Evolutionary conservation across 768 basidiomycete genomes (phyloP).

Genomic region (Lentinula boryana): DNA sequence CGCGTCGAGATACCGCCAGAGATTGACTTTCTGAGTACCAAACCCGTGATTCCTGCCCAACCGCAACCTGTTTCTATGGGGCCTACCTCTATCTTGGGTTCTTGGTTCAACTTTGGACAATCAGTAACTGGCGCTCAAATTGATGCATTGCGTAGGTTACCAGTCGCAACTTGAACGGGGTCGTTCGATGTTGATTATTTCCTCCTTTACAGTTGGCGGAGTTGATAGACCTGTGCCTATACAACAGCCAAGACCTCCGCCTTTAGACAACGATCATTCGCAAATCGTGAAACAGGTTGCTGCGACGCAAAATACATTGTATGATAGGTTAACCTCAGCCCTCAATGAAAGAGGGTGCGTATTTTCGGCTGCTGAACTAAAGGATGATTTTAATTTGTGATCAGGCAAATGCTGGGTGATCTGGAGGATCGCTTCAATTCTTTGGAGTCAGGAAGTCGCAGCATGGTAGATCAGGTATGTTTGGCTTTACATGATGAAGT

Average conservation of each 20-base stretch:
- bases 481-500: neutral
- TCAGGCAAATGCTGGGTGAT: constrained; percentile 56
- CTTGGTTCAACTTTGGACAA: constrained; percentile 48
- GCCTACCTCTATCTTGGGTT: constrained; percentile 47
- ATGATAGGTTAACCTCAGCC: constrained; percentile 44
- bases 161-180: neutral
- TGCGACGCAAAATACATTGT: constrained; percentile 33
- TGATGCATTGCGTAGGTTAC: constrained; percentile 48
- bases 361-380: neutral
- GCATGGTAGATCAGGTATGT: constrained; percentile 56
- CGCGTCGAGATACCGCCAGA: constrained; percentile 45
- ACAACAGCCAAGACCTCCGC: constrained; percentile 12
- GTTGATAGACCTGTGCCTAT: constrained; percentile 52
- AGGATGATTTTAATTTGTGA: neutral
- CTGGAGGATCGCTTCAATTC: constrained; percentile 59
- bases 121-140: constrained; percentile 53
- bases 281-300: constrained; percentile 20
- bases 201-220: constrained; percentile 47
- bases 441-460: constrained; percentile 59
- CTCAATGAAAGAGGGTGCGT: constrained; percentile 59
- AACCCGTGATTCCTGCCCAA: constrained; percentile 41
- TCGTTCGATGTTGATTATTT: neutral
- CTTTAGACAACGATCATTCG: constrained; percentile 14
- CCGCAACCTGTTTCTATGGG: constrained; percentile 59
- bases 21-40: constrained; percentile 41